Conservation (phyloP, 371 early-diverging fungal species). For the Syncephalastrum contaminatum region DNA sequence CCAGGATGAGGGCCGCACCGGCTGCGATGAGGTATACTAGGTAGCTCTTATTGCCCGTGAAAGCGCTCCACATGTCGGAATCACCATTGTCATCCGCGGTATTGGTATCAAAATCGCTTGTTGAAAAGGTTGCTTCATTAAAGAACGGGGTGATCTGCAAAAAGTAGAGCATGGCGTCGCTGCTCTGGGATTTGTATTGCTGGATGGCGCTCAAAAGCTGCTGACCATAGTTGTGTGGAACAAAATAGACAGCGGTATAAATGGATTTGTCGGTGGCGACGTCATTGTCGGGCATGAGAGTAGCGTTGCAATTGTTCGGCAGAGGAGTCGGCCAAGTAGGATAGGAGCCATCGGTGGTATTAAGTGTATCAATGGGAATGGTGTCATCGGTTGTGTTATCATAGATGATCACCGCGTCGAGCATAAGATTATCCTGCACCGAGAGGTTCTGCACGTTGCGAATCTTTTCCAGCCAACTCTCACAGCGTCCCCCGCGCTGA, state of each 20-base stretch:
- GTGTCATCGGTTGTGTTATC: conserved; percentile 23
- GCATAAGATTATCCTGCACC: conserved; percentile 12
- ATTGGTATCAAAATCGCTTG: background rate
- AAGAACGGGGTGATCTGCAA: conserved; percentile 1
- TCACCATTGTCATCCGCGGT: conserved; percentile 3
- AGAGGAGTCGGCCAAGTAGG: conserved; percentile 22
- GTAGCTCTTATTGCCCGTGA: conserved; percentile 28
- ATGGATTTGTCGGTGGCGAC: conserved; percentile 11
- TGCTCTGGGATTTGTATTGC: conserved; percentile 1
- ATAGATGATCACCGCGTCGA: conserved; percentile 31
- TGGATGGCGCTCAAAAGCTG: background rate
- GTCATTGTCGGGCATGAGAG: conserved; percentile 36
- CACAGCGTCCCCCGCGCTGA: conserved; percentile 21
- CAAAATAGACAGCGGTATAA: conserved; percentile 31
- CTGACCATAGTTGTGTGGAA: conserved; percentile 19
- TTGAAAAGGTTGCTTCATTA: background rate
- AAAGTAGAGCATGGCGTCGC: background rate
- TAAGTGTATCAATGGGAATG: conserved; percentile 6
- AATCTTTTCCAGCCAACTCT: conserved; percentile 35
- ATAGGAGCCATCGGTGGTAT: conserved; percentile 17
- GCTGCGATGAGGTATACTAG: conserved; percentile 40
- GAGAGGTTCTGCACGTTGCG: conserved; percentile 20
- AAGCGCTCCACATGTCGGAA: background rate
- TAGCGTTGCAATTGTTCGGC: conserved; percentile 25
- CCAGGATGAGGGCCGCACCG: conserved; percentile 35